Evolutionary conservation across 2,329 filamentous ascomycete species (phyloP).

Genomic region (Eurotiales sp.): DNA sequence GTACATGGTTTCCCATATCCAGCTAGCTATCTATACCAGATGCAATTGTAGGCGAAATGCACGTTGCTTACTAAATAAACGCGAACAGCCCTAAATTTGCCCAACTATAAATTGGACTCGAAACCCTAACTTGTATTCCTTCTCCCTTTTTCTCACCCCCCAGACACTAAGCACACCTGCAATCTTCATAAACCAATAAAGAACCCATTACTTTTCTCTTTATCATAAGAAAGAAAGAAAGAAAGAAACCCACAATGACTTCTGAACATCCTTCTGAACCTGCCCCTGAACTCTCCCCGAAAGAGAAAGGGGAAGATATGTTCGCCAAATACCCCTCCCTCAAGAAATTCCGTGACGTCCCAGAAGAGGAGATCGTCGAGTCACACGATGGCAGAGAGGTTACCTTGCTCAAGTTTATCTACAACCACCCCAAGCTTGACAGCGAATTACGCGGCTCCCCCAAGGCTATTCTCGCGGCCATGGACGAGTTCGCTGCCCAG

Average conservation of each 20-base stretch:
- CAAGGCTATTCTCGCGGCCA: conserved; percentile 57
- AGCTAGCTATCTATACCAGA: background rate
- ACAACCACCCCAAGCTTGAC: conserved; percentile 54
- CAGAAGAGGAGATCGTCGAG: conserved; percentile 1
- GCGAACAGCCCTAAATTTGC: background rate
- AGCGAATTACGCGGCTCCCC: conserved; percentile 58
- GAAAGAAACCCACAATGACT: background rate
- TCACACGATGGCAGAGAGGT: conserved; percentile 7
- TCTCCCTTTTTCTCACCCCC: background rate
- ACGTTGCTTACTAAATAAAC: background rate
- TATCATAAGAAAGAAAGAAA: background rate
- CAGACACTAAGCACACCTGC: background rate
- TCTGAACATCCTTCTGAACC: background rate
- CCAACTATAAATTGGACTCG: background rate
- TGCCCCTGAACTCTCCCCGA: background rate
- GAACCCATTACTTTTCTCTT: background rate
- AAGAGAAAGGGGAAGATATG: background rate
- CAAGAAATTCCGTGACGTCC: background rate
- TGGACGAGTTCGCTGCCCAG: conserved; percentile 63
- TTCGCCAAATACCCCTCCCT: conserved; percentile 9
- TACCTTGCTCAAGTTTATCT: conserved; percentile 61
- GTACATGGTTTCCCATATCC: background rate
- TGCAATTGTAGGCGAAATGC: background rate
- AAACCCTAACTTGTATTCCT: background rate
- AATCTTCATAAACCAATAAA: background rate